Base-by-base conservation (phyloP, 1,139 yeast genomes). In the Yamadazyma friedrichii region DNA sequence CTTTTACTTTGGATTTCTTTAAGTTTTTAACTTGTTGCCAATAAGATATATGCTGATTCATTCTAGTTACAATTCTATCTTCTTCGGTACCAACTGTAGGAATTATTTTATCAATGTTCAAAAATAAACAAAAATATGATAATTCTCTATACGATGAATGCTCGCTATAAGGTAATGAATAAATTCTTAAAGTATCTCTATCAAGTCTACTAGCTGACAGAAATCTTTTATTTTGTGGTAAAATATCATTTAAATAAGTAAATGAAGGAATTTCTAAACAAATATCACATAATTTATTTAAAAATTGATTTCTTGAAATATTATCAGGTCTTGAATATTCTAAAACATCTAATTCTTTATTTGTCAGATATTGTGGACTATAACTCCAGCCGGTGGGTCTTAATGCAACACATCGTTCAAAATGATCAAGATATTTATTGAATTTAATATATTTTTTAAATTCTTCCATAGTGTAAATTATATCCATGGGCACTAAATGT, bases 331-430 rank as follows among this genome's bases (percentile, higher is more conserved):
- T 43, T 42, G 65, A 49, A 5, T 55, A 45, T 8, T 50, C 51
- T n/a, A 48, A 40, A 31, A 54, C 42, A 24, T 51, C 50, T 15
- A 48, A 43, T 20, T 44, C 52, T 15, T 45, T 41, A 22, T 42
- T 44, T 11, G 42, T 35, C 40, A 36, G 33, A 25, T 53, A 48
- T 34, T 45, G 35, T 22, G 51, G 50, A n/a, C 44, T 41, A 56
- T 78, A 83, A 2, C 88, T 70, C 97, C 97, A 91, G 0, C 97
- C 98, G 0, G 97, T 88, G 0, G 97, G 96, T 29, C 80, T 61
- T 25, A 85, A 59, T 0, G 86, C 89, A 17, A 85, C 67, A 37
- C 86, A 73, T 27, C 83, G 67, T 43, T 77, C 80, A 61, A 70
- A 82, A 42, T 59, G 57, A 16, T 64, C 62, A 31, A 66, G 66